These are phyloP conservation scores for Phanerochaete carnosa DNA, from an alignment of 768 basidiomycete species.

Conservation along the genomic window DNA sequence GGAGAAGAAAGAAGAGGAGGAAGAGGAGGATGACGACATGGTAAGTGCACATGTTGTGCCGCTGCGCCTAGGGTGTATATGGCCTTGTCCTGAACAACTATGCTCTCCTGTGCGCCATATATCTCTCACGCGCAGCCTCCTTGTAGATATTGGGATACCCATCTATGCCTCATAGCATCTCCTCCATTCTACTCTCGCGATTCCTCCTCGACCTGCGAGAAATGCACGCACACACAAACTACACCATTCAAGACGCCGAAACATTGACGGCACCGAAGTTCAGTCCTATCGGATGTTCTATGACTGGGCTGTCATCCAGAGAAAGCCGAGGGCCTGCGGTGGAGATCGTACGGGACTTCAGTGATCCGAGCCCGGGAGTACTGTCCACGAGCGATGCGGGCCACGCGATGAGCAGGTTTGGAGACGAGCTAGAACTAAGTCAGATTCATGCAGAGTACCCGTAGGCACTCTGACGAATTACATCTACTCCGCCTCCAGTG, in stretches of 20 bases:
- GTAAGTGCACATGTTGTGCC: too few species aligned
- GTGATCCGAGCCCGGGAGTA: neutral
- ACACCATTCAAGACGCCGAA: neutral
- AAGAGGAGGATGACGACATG: conserved; percentile 90
- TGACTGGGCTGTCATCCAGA: neutral
- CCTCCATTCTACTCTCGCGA: conserved; percentile 7
- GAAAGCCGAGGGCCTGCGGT: neutral
- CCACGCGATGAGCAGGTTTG: neutral
- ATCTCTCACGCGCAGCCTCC: neutral
- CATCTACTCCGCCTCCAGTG: too few species aligned
- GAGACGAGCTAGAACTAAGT: neutral
- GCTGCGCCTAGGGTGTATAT: conserved; percentile 3
- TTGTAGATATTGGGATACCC: neutral
- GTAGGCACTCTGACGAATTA: neutral
- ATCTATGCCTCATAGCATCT: neutral
- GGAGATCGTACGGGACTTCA: neutral
- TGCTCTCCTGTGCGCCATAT: neutral
- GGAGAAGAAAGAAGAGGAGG: conserved; percentile 73
- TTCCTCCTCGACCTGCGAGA: conserved; percentile 9
- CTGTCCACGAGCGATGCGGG: neutral
- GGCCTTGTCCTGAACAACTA: conserved; percentile 11
- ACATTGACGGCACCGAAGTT: neutral
- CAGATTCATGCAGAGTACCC: too few species aligned
- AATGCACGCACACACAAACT: neutral
- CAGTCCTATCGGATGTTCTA: neutral